Percentiles rank a stretch among this genome's conserved stretches.
Conservation (phyloP, 345 rosid genomes). For the Luvunga scandens region DNA sequence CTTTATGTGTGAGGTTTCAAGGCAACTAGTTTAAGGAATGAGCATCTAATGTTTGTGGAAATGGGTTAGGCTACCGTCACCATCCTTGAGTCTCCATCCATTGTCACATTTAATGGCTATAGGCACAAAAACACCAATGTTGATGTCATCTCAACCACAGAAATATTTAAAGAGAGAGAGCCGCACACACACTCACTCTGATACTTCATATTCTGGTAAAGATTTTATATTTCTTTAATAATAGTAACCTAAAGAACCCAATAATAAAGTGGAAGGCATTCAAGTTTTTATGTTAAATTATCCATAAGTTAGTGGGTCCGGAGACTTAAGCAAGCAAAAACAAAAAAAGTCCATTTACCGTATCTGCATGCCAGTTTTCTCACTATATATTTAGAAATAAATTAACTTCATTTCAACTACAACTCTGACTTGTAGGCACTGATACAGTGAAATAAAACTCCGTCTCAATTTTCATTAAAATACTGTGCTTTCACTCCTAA, state of each 20-base stretch:
- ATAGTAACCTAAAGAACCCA: background rate
- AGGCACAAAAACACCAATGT: constrained; percentile 2
- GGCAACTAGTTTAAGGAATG: constrained; percentile 13
- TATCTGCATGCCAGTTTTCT: background rate
- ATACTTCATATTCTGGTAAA: background rate
- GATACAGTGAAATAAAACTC: background rate
- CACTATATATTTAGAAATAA: background rate
- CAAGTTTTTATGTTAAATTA: background rate
- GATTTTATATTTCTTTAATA: background rate
- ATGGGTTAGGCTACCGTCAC: constrained; percentile 14
- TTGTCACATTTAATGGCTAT: constrained; percentile 11
- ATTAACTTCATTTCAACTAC: background rate
- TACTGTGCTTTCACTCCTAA: too few relatives aligned
- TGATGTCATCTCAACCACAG: constrained; percentile 5
- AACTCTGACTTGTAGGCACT: background rate
- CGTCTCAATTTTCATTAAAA: too few relatives aligned
- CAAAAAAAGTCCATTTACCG: background rate
- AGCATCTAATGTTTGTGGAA: constrained; percentile 15
- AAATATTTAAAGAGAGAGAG: too few relatives aligned
- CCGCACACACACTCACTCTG: too few relatives aligned
- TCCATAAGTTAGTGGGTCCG: background rate
- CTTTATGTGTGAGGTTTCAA: background rate
- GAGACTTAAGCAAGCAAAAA: too few relatives aligned
- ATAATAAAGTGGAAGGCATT: background rate
- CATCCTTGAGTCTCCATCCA: constrained; percentile 15